Conservation (phyloP, 2,329 filamentous ascomycete genomes). For the Colletotrichum horii region DNA sequence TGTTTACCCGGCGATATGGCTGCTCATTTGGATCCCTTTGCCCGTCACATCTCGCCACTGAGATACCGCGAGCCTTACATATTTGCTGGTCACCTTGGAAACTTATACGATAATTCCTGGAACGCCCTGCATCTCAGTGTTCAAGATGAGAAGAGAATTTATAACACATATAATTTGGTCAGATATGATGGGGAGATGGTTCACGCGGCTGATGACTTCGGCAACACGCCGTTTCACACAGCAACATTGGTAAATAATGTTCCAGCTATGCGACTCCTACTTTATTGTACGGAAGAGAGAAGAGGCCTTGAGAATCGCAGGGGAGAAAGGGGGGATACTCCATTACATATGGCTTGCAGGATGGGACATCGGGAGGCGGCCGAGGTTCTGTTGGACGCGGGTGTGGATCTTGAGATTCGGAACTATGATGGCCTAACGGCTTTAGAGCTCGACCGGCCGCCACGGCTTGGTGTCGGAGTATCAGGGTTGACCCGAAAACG, state of each 20-base stretch:
- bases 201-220: no score
- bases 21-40: no score
- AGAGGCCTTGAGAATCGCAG: not conserved
- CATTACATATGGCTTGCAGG: not conserved
- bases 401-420: not conserved
- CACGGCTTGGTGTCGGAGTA: not conserved
- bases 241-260: not conserved
- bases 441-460: not conserved
- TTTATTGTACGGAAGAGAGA: no score
- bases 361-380: not conserved
- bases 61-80: no score
- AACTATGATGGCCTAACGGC: not conserved
- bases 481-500: not conserved
- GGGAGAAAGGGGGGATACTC: not conserved
- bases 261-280: accelerated
- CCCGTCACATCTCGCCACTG: no score
- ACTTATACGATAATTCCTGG: accelerated
- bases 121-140: no score
- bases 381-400: not conserved
- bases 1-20: no score
- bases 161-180: accelerated
- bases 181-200: no score
- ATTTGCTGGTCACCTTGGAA: no score
- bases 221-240: not conserved
- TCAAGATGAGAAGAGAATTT: no score